These are phyloP conservation scores for Jamesozyma piceae DNA, from an alignment of 805 yeast genomes.

Conservation along the genomic window DNA sequence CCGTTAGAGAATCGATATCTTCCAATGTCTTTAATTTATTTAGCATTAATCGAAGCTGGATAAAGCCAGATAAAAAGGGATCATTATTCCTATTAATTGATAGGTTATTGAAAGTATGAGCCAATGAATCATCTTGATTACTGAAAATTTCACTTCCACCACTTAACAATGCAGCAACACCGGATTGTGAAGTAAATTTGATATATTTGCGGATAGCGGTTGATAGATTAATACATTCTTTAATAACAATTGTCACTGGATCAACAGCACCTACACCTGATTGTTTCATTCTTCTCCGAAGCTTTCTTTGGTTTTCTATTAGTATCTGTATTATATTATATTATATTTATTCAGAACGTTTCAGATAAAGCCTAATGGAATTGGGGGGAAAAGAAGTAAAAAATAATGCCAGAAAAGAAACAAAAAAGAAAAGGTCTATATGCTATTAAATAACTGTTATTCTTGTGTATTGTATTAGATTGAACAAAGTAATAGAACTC, in stretches of 20 bases:
- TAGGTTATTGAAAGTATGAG: slow-evolving; percentile 28
- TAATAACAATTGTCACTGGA: slow-evolving; percentile 72
- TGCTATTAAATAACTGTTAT: no score
- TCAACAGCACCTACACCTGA: slow-evolving; percentile 40
- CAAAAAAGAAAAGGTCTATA: background rate
- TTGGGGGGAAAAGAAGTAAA: background rate
- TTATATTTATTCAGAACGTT: no score
- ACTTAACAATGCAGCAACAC: slow-evolving; percentile 79
- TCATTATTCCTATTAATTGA: slow-evolving; percentile 30
- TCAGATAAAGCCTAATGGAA: no score
- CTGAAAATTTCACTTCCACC: slow-evolving; percentile 47
- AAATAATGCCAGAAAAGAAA: background rate
- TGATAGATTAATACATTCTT: slow-evolving; percentile 78
- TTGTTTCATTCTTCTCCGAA: background rate
- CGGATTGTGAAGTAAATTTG: slow-evolving; percentile 52
- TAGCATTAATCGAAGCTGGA: slow-evolving; percentile 66
- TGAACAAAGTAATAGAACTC: background rate
- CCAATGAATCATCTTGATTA: slow-evolving; percentile 34
- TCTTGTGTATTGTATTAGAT: background rate
- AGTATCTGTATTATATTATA: no score
- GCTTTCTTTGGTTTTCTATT: background rate
- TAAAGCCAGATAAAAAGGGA: slow-evolving; percentile 69
- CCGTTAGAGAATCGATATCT: slow-evolving; percentile 58
- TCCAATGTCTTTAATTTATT: slow-evolving; percentile 43
- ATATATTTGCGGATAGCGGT: slow-evolving; percentile 85